Conservation (phyloP, 148 eudicot species). For the Suaeda aralocaspica region DNA sequence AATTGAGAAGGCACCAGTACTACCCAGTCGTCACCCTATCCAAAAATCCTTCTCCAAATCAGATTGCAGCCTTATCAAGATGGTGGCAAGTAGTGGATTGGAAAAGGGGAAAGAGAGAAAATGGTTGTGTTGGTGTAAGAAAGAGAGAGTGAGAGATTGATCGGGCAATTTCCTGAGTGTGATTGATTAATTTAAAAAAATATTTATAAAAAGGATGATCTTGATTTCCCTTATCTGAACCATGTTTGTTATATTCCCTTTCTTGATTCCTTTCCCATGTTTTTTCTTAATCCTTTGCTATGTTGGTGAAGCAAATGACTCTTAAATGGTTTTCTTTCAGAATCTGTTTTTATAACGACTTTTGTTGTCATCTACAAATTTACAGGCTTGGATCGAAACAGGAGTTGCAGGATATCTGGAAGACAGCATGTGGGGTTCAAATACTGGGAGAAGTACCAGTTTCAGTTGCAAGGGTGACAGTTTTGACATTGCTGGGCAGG, state of each 20-base stretch:
- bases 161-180: too few relatives aligned
- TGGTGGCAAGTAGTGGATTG: too few relatives aligned
- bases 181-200: background rate
- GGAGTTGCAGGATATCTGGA: slow-evolving; percentile 52
- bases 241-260: too few relatives aligned
- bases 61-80: too few relatives aligned
- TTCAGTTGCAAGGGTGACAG: slow-evolving; percentile 51
- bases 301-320: background rate
- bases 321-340: too few relatives aligned
- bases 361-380: slow-evolving; percentile 15
- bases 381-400: slow-evolving; percentile 96
- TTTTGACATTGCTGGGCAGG: slow-evolving; percentile 45
- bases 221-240: background rate
- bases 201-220: background rate
- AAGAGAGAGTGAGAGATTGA: too few relatives aligned
- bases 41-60: too few relatives aligned
- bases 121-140: too few relatives aligned
- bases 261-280: too few relatives aligned
- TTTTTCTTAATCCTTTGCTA: background rate
- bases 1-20: too few relatives aligned
- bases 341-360: background rate
- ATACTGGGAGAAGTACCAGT: slow-evolving; percentile 57
- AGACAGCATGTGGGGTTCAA: slow-evolving; percentile 58
- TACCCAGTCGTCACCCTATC: too few relatives aligned
- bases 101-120: too few relatives aligned